A percentile compares a stretch with the other conserved stretches of the same genome.
phyloP scores from a whole-genome alignment of 192 early-diverging fungal genomes.

The Backusella australiensis region DNA sequence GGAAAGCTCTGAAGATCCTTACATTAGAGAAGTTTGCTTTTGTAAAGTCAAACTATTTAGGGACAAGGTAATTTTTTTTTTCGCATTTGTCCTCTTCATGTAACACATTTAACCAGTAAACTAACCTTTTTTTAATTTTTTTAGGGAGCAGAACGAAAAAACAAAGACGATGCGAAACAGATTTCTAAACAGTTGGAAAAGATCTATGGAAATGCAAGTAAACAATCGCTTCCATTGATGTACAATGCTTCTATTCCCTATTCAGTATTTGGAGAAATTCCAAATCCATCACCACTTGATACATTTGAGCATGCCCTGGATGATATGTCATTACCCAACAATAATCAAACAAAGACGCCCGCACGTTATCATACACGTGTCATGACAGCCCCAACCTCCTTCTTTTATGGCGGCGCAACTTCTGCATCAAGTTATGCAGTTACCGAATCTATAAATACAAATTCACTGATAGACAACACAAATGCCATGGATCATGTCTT shows the following conservation, averaged over 20 bases:
- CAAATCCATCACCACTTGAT: constrained; percentile 12
- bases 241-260: constrained; percentile 19
- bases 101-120: not conserved
- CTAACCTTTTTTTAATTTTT: not conserved
- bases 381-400: constrained; percentile 9
- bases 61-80: constrained; percentile 23
- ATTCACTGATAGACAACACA: not conserved
- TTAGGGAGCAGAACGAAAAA: constrained; percentile 71
- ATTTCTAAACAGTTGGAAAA: constrained; percentile 63
- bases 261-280: constrained; percentile 23
- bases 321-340: not conserved
- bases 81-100: not conserved
- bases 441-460: constrained; percentile 5
- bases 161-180: constrained; percentile 74
- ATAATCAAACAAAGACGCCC: constrained; percentile 7
- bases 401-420: not conserved
- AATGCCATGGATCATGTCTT: not conserved
- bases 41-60: constrained; percentile 69
- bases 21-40: constrained; percentile 48
- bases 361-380: constrained; percentile 12
- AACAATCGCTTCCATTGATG: constrained; percentile 20
- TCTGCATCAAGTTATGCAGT: constrained; percentile 4
- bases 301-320: constrained; percentile 15
- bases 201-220: constrained; percentile 38
- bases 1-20: constrained; percentile 12